Evolutionary conservation across 352 stramenopile species (phyloP).

Genomic region (Globisporangium irregulare): DNA sequence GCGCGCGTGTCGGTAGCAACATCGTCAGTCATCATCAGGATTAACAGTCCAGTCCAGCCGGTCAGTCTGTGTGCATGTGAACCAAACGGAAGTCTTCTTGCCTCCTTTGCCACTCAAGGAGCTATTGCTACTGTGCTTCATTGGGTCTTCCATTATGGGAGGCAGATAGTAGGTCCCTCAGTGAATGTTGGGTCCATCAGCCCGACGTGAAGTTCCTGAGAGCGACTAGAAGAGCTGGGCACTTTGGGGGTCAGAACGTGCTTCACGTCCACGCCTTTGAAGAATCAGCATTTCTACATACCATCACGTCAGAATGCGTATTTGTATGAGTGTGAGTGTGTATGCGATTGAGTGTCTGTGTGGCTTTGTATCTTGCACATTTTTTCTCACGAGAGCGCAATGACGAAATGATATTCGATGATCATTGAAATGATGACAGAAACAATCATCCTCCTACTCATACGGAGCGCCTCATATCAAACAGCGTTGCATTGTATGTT

Average conservation of each 20-base stretch:
- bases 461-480: conserved; percentile 39
- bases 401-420: conserved; percentile 37
- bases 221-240: conserved; percentile 70
- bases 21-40: neutral
- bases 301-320: neutral
- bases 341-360: conserved; percentile 3
- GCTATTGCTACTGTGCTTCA: conserved; percentile 42
- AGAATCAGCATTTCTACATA: conserved; percentile 86
- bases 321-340: conserved; percentile 14
- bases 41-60: neutral
- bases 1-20: neutral
- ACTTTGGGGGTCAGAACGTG: conserved; percentile 60
- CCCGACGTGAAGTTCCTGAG: conserved; percentile 65
- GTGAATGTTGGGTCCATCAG: conserved; percentile 81
- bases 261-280: conserved; percentile 55
- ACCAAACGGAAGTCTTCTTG: conserved; percentile 12
- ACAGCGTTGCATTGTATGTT: conserved; percentile 6
- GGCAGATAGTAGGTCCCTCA: conserved; percentile 64
- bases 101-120: conserved; percentile 67
- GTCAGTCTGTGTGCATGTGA: conserved; percentile 12
- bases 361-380: conserved; percentile 13
- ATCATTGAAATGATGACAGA: conserved; percentile 27
- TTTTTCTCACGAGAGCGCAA: conserved; percentile 27
- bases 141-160: conserved; percentile 64
- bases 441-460: conserved; percentile 75